Percentiles rank a stretch among this genome's conserved stretches.
phyloP scores from a whole-genome alignment of 108 stramenopile genomes.

The Nannochloropsis salina region DNA sequence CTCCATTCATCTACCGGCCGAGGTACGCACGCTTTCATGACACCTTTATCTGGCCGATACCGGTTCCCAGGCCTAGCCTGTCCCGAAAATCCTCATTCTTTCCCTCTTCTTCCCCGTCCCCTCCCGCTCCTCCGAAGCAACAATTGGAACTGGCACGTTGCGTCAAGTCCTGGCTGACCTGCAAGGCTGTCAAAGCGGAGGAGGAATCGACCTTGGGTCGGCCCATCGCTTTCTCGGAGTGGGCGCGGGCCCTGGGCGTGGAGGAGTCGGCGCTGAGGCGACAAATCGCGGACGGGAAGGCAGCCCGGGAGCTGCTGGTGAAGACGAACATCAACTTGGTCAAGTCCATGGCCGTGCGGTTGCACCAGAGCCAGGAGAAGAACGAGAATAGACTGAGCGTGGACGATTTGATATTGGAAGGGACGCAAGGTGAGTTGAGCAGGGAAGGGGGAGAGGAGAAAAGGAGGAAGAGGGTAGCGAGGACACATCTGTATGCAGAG shows the following conservation, averaged over 20 bases:
- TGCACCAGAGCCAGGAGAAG: slow-evolving; percentile 33
- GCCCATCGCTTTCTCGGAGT: neutral
- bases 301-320: slow-evolving; percentile 81
- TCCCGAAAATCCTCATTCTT: neutral
- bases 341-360: slow-evolving; percentile 77
- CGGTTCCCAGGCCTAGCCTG: no score
- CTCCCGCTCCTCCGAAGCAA: neutral
- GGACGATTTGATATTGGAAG: slow-evolving; percentile 87
- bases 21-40: neutral
- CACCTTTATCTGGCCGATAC: neutral
- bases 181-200: neutral
- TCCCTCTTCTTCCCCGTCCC: neutral
- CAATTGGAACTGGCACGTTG: neutral
- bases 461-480: neutral
- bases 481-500: neutral
- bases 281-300: slow-evolving; percentile 10
- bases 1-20: neutral
- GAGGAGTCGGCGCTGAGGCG: neutral
- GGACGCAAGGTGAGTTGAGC: slow-evolving; percentile 79
- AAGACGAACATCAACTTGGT: slow-evolving; percentile 88
- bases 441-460: slow-evolving; percentile 28
- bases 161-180: neutral
- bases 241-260: neutral
- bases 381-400: slow-evolving; percentile 72
- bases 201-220: neutral